Evolutionary conservation across 2,329 filamentous ascomycete genomes (phyloP), one percentile per base, ranked within the genome.

Genomic region (Hypoxylon rubiginosum): DNA sequence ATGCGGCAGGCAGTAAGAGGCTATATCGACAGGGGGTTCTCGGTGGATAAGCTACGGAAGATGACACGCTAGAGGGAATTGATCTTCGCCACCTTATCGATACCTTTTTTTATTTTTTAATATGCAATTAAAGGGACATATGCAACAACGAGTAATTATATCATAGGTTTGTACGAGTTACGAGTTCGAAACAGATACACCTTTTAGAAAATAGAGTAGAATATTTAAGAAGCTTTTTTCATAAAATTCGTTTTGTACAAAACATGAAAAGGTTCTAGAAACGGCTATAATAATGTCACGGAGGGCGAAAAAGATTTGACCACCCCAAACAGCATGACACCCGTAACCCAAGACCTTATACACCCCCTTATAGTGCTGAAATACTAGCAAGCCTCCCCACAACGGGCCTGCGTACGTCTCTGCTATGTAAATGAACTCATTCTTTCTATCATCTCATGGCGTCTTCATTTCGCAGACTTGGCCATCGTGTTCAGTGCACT

Each of bases 401-500:
- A 74, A 77, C 74, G 71, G 73, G 71, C 69, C 66, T 58, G 55
- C 68, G 69, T 71, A 68, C 68, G 71, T 61, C 58, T 69, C 66
- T 54, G 70, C 59, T 67, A 67, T 67, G 66, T 71, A 71, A 70
- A 48, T 68, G 63, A 58, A 36, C 9, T 64, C 54, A 48, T 50
- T 55, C 49, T 21, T 21, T 5, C 11, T 30, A 9, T 58, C 43
- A 64, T 55, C 26, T 21, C 7, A 28, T 51, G 34, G 50, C 45
- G 64, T 71, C 73, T 78, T 79, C 73, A 73, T 67, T 80, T 75
- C 71, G 74, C 75, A 52, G 76, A 49, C 90, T 96, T 97, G 73
- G 95, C 94, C 95, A 99, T 99, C 75, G 94, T 97, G 90, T 99
- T 99, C 73, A 99, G 87, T 60, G 96, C 96, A 78, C 91, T 94